Base-by-base conservation (phyloP, 345 rosid species). In the Eutrema yunnanense region DNA sequence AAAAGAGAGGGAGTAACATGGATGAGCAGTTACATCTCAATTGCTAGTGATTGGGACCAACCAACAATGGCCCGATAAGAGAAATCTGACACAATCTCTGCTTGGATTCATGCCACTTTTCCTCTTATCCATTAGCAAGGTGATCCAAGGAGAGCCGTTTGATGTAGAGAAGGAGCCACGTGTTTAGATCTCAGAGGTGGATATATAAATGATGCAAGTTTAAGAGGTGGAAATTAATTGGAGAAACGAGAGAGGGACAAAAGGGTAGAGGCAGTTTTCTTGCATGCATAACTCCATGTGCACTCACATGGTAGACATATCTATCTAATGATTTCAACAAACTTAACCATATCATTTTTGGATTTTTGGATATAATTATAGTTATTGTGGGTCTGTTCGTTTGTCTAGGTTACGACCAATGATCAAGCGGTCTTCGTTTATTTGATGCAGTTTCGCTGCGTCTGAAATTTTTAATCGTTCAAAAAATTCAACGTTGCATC, bases 201-300 rank as follows among this genome's bases (percentile, higher is more conserved):
- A 67, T 66, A 50, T 49, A 57, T 46, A 57, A 44, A 73, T 73
- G 37, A 73, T 65, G 53, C 52, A 62, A 51, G 30, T 1, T 54
- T 63, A 44, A 58, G 62, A 41, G 78, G 68, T 67, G 73, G 78
- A 41, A 16, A 57, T 29, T 56, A 29, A 29, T 49, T 38, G 77
- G 47, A 65, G 38, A 55, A 30, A 19, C 42, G 60, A 58, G 67
- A 59, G 67, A 66, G 40, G 1, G 67, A 65, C 67, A 66, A 74
- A 74, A 66, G 16, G 6, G 67, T 16, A 48, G 49, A 56, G 38
- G 72, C 59, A 73, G 72, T 65, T 73, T 73, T 59, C 68, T 59
- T 67, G 48, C 73, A 74, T 72, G 63, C 69, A 72, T 34, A 44
- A 50, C 41, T 71, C 75, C 75, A 71, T 74, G 78, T 67, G 73